Evolutionary conservation across 2,329 filamentous ascomycete species (phyloP).

Genomic region (Furcasterigmium sp.): DNA sequence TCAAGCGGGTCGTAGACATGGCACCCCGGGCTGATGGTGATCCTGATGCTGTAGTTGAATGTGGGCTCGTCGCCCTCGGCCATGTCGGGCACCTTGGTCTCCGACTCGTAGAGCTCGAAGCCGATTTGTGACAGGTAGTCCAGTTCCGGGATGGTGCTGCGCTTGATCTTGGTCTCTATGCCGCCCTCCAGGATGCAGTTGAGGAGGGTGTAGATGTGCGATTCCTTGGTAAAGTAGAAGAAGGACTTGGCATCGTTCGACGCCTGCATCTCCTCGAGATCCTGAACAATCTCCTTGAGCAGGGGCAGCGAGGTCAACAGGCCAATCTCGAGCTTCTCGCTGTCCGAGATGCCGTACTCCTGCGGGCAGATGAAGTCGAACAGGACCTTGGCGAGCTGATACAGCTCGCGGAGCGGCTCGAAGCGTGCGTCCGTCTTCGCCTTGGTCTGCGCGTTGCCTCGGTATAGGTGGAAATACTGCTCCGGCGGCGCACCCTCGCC

Average conservation of each 20-base stretch:
- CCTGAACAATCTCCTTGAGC: conserved; percentile 93
- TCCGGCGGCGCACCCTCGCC: conserved; percentile 54
- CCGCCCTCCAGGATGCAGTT: conserved; percentile 98
- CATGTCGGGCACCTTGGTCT: conserved; percentile 56
- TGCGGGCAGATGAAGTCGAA: conserved; percentile 99
- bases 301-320: conserved; percentile 88
- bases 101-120: conserved; percentile 95
- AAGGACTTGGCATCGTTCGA: conserved; percentile 92
- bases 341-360: conserved; percentile 93
- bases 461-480: conserved; percentile 88
- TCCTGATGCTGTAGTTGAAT: conserved; percentile 93
- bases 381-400: conserved; percentile 86
- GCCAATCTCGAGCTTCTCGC: conserved; percentile 97
- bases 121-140: conserved; percentile 97
- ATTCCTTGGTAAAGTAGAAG: conserved; percentile 99
- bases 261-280: conserved; percentile 95
- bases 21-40: conserved; percentile 91
- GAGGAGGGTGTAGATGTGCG: conserved; percentile 94
- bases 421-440: conserved; percentile 80
- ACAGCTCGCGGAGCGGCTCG: conserved; percentile 85
- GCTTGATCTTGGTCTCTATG: conserved; percentile 92
- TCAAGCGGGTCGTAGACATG: conserved; percentile 96
- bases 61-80: conserved; percentile 55
- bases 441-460: conserved; percentile 67
- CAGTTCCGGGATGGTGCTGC: conserved; percentile 91